Conservation (phyloP, 1,139 yeast genomes). For the Hyphopichia burtonii region DNA sequence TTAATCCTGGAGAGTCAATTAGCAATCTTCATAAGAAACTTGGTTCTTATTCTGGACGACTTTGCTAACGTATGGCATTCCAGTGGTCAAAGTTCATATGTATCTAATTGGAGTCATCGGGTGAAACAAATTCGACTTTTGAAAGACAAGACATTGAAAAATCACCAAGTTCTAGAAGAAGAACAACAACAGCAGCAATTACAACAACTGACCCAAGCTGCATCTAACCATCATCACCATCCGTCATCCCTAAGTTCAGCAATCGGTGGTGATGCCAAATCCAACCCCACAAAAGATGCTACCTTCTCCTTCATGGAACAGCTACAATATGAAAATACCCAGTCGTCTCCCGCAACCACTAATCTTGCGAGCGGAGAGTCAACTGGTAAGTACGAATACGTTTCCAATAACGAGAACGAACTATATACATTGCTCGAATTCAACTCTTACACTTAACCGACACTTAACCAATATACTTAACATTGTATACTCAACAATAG, state of each 20-base stretch:
- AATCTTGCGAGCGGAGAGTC: conserved; percentile 6
- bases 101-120: conserved; percentile 67
- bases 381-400: conserved; percentile 18
- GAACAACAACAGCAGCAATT: conserved; percentile 14
- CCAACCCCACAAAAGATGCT: conserved; percentile 15
- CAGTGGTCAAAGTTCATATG: conserved; percentile 45
- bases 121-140: conserved; percentile 49
- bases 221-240: conserved; percentile 3
- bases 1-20: conserved; percentile 60
- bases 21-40: conserved; percentile 63
- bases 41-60: conserved; percentile 65
- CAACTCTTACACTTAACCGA: conserved; percentile 37
- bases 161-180: conserved; percentile 16
- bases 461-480: background rate
- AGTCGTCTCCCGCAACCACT: conserved; percentile 4
- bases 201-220: conserved; percentile 2
- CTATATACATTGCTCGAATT: conserved; percentile 42
- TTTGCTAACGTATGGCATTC: conserved; percentile 77
- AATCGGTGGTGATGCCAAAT: background rate
- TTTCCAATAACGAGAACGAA: conserved; percentile 20
- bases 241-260: background rate
- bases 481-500: background rate
- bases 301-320: conserved; percentile 31
- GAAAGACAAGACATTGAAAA: background rate
- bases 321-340: conserved; percentile 15